Conservation (phyloP, 176 grass and related monocot species). For the Tillandsia leiboldiana region DNA sequence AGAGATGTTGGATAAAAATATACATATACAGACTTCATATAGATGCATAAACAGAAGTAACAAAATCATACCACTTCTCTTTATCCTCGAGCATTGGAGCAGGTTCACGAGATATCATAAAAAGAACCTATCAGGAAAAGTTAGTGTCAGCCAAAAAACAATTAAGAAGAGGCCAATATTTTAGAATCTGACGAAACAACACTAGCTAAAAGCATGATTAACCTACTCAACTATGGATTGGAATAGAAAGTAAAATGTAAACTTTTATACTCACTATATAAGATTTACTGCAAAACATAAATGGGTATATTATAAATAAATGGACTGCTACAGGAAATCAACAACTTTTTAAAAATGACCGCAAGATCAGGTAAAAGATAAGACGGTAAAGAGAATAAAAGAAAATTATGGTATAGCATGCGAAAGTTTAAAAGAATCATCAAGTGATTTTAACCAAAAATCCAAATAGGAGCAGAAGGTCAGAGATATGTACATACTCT, state of each 20-base stretch:
- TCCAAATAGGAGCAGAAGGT: constrained; percentile 22
- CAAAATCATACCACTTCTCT: constrained; percentile 71
- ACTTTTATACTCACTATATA: too few species aligned
- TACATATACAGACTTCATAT: background rate
- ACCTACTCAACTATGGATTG: too few species aligned
- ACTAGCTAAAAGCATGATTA: background rate
- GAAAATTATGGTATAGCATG: background rate
- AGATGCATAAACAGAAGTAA: background rate
- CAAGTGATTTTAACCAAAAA: constrained; percentile 2
- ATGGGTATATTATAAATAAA: too few species aligned
- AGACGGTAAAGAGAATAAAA: background rate
- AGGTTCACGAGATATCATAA: constrained; percentile 99
- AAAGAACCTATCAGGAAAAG: constrained; percentile 56
- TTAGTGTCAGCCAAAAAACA: constrained; percentile 5
- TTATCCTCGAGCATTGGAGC: constrained; percentile 99
- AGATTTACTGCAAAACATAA: too few species aligned
- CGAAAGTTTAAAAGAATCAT: background rate
- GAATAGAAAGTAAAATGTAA: too few species aligned
- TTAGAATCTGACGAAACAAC: background rate
- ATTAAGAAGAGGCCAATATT: constrained; percentile 6
- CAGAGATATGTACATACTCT: constrained; percentile 52
- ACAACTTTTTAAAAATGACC: too few species aligned
- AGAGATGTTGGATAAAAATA: too few species aligned
- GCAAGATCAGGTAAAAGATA: too few species aligned
- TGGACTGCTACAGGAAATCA: background rate